Evolutionary conservation across 2,329 filamentous ascomycete species (phyloP).

Genomic region (Thermothelomyces thermophilus): DNA sequence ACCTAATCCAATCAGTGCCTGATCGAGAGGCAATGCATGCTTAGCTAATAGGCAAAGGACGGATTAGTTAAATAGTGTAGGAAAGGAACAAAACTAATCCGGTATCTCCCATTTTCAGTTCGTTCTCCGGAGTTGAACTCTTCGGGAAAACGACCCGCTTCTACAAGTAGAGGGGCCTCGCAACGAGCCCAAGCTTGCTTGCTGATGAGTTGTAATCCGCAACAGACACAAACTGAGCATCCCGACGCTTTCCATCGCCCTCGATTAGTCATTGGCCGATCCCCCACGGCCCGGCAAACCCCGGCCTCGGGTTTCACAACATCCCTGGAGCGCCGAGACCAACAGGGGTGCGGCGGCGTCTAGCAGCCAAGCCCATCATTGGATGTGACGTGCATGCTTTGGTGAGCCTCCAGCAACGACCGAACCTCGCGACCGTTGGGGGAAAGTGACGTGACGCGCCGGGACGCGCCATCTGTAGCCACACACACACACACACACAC

Average conservation of each 20-base stretch:
- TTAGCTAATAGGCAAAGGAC: too few species aligned
- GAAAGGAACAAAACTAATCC: too few species aligned
- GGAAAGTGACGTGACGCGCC: slow-evolving; percentile 12
- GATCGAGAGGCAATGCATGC: too few species aligned
- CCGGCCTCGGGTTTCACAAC: neutral
- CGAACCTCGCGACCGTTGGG: slow-evolving; percentile 6
- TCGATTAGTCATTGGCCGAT: neutral
- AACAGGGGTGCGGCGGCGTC: slow-evolving; percentile 12
- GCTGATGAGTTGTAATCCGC: too few species aligned
- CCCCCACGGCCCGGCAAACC: neutral
- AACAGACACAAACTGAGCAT: too few species aligned
- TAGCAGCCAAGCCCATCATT: slow-evolving; percentile 12
- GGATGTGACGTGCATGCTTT: slow-evolving; percentile 20
- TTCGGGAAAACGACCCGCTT: too few species aligned
- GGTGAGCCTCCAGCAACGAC: slow-evolving; percentile 16
- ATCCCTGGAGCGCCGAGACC: slow-evolving; percentile 7
- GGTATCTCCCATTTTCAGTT: too few species aligned
- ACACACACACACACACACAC: neutral
- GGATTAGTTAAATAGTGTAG: too few species aligned
- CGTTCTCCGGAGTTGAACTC: too few species aligned
- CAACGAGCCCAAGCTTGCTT: too few species aligned
- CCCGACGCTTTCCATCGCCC: neutral
- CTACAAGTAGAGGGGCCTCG: too few species aligned
- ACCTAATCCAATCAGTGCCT: too few species aligned
- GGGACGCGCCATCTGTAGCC: neutral